Base-by-base conservation (phyloP, 768 basidiomycete genomes). In the Xerocomus brunneocitrinus region DNA sequence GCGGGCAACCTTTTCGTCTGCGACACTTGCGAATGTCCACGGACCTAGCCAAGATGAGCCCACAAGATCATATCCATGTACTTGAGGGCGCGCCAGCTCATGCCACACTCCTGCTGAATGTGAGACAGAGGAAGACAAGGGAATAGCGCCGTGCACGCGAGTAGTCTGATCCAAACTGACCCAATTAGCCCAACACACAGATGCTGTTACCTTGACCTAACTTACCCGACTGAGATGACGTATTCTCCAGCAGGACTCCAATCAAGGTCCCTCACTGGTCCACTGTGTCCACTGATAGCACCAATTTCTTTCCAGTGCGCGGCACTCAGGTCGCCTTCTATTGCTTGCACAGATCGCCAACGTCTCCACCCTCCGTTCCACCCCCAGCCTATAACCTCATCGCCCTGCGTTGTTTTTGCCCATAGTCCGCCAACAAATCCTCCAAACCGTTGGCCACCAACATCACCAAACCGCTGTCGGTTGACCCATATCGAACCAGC, bases 321-420 rank as follows among this genome's bases (percentile, higher is more conserved):
- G 4, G 63, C 61, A 27, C 62, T 58, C 0, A 62, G 56, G n/a
- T 40, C 27, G 36, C 62, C 56, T 56, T 58, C 61, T 8, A 55
- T 32, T 27, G 49, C 44, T 30, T 46, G 55, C 3, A 57, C 58
- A 55, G 80, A 80, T 10, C 73, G 71, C 95, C 97, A 99, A 31
- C 91, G 79, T 60, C 95, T 79, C 87, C 91, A 95, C 1, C 91
- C 89, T 31, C 97, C 97, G 46, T 84, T 84, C 97, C 97, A 99
- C 0, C 94, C 95, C 82, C 86, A 90, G 3, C 89, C 89, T 16
- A 95, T 62, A 0, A 82, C 87, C 39, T 90, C 84, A 24, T 68
- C 62, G 0, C 86, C 87, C 27, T 35, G 61, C 6, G 41, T 44
- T 16, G 74, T 67, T 28, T 65, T 68, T 1, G 79, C 81, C 95